A percentile compares a stretch with the other conserved stretches of the same genome.
These are phyloP conservation scores for Kandelia obovata DNA, from an alignment of 345 rosid species.

Conservation along the genomic window DNA sequence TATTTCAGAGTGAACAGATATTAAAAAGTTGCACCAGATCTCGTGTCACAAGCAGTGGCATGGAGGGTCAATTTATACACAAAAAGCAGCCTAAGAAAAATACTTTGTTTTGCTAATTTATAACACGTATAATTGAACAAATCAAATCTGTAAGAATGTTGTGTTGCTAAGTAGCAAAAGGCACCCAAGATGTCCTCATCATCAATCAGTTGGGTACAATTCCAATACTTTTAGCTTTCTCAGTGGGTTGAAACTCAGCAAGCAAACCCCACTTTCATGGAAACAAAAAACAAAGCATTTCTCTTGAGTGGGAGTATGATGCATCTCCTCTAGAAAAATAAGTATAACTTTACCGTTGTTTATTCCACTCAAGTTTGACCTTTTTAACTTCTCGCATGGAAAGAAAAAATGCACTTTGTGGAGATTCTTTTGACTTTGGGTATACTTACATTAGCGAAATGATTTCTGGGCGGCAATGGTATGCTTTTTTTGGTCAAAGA, in stretches of 20 bases:
- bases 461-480: constrained; percentile 12
- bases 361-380: constrained; percentile 35
- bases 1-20: constrained; percentile 9
- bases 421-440: neutral
- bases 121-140: too few species aligned
- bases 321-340: constrained; percentile 24
- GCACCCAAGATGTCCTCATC: constrained; percentile 29
- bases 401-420: constrained; percentile 19
- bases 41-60: constrained; percentile 6
- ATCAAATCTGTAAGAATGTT: neutral
- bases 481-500: neutral
- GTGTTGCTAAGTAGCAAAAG: constrained; percentile 27
- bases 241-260: constrained; percentile 8
- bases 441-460: neutral
- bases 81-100: constrained; percentile 1
- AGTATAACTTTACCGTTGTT: neutral
- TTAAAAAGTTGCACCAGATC: neutral
- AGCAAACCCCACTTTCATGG: constrained; percentile 22
- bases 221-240: constrained; percentile 24
- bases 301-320: constrained; percentile 29
- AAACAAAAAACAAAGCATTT: neutral
- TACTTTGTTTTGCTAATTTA: neutral
- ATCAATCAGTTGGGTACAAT: constrained; percentile 43
- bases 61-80: constrained; percentile 35
- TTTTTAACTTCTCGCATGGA: constrained; percentile 16